Evolutionary conservation across 2,329 filamentous ascomycete species (phyloP), one percentile per base, ranked within the genome.

Genomic region (Cladosporium sp.): DNA sequence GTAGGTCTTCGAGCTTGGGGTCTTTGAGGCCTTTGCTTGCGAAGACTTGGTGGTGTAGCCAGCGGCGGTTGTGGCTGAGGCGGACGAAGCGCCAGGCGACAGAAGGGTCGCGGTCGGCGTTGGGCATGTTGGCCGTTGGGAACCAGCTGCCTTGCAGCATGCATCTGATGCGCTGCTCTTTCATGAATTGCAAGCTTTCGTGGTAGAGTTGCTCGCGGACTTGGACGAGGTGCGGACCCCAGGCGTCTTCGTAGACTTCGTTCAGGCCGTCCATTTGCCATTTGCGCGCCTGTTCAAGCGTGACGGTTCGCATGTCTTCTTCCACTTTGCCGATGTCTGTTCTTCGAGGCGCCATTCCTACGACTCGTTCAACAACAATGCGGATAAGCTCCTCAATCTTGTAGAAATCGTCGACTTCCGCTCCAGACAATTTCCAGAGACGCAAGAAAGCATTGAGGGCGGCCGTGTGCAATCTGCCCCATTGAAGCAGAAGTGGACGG

Each of bases 211-310:
- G 91, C 56, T 97, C 91, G 34, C 91, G 88, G n/a, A 96, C 90
- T 74, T 94, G 90, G 62, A 76, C 84, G 25, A 99, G 80, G 73
- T 97, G 91, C 61, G 89, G 84, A 12, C 92, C 92, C 94, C 94
- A 99, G 49, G 89, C 89, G 70, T 95, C 90, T 71, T 97, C 93
- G 69, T 97, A 97, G 0, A 91, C 90, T 62, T 94, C 78, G 70
- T 96, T 90, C 4, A 97, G 78, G 10, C 97, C 80, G 65, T 95
- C 89, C 91, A 97, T 97, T 73, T 99, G 94, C 56, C 96, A 78
- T 68, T 91, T 86, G 52, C 94, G 84, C 56, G 97, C 78, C 37
- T 86, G 83, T 44, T 81, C 78, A 65, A 91, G 88, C 64, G 96
- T 91, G 69, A 91, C 93, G 65, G 92, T 89, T 6, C 84, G 81